Conservation (phyloP, 768 basidiomycete genomes). For the Daedaleopsis sinensis region DNA sequence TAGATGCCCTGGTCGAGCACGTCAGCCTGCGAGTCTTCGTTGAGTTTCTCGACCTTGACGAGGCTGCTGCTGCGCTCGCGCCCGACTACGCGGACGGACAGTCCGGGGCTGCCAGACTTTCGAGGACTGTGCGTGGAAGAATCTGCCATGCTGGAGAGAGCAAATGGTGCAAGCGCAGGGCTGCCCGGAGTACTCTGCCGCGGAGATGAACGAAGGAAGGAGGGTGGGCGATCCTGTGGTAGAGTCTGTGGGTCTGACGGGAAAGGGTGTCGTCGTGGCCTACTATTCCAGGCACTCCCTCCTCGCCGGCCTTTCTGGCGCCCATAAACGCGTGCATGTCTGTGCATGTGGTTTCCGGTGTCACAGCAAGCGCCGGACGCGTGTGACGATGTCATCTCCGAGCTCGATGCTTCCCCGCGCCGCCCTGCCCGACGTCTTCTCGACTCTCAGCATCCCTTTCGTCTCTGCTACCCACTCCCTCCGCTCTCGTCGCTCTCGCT, state of each 20-base stretch:
- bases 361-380: neutral
- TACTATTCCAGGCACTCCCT: slow-evolving; percentile 1
- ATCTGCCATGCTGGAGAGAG: slow-evolving; percentile 13
- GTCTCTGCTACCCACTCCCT: slow-evolving; percentile 1
- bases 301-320: neutral
- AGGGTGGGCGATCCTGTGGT: slow-evolving; percentile 1
- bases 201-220: neutral
- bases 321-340: slow-evolving; percentile 10
- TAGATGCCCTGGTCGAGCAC: slow-evolving; percentile 79
- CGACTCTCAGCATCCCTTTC: neutral
- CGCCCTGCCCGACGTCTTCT: neutral
- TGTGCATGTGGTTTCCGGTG: too few species aligned
- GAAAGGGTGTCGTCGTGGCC: slow-evolving; percentile 18
- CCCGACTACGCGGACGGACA: slow-evolving; percentile 23
- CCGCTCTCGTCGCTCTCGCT: neutral
- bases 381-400: slow-evolving; percentile 11
- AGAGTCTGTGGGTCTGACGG: slow-evolving; percentile 2
- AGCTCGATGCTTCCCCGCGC: neutral
- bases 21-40: slow-evolving; percentile 71
- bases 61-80: slow-evolving; percentile 59
- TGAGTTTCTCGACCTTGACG: slow-evolving; percentile 85
- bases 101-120: slow-evolving; percentile 19
- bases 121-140: slow-evolving; percentile 16
- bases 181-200: neutral
- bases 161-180: neutral